These are phyloP conservation scores for Fusarium tricinctum DNA, from an alignment of 2,329 filamentous ascomycete genomes.

Conservation along the genomic window DNA sequence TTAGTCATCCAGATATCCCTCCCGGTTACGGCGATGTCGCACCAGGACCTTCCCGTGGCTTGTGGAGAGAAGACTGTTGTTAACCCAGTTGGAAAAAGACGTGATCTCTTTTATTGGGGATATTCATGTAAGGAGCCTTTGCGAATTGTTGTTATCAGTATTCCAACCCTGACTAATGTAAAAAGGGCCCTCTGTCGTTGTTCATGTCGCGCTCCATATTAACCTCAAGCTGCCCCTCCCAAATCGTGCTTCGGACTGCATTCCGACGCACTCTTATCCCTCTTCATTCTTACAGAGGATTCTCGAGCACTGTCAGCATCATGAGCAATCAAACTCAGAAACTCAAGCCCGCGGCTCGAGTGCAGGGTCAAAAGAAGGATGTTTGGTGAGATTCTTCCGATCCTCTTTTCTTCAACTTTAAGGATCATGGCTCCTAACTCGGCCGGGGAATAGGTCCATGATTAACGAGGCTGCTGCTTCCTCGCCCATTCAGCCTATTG, in stretches of 20 bases:
- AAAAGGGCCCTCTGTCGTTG: conserved; percentile 13
- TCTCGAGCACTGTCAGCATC: conserved; percentile 47
- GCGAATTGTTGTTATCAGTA: neutral
- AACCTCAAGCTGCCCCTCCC: conserved; percentile 41
- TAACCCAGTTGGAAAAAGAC: conserved; percentile 16
- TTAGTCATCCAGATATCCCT: conserved; percentile 44
- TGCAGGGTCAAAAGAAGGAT: conserved; percentile 65
- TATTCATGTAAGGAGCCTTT: conserved; percentile 9
- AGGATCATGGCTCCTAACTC: conserved; percentile 13
- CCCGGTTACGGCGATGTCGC: conserved; percentile 49
- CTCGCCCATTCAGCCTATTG: conserved; percentile 73
- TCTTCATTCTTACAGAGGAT: conserved; percentile 38
- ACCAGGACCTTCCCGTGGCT: conserved; percentile 14
- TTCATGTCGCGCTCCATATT: conserved; percentile 50
- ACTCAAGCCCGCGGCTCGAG: conserved; percentile 65
- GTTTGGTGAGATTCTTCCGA: conserved; percentile 61
- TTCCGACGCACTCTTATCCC: conserved; percentile 39
- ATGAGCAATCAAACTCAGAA: conserved; percentile 61
- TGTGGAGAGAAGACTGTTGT: conserved; percentile 4
- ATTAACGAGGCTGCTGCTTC: conserved; percentile 75
- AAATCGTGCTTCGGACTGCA: conserved; percentile 38
- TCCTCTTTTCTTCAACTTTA: neutral
- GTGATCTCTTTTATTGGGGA: conserved; percentile 13
- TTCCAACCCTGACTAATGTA: conserved; percentile 26
- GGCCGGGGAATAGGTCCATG: conserved; percentile 66